Evolutionary conservation across 257 asterid genomes (phyloP), one percentile per base, ranked within the genome.

Genomic region (Petrea volubilis): DNA sequence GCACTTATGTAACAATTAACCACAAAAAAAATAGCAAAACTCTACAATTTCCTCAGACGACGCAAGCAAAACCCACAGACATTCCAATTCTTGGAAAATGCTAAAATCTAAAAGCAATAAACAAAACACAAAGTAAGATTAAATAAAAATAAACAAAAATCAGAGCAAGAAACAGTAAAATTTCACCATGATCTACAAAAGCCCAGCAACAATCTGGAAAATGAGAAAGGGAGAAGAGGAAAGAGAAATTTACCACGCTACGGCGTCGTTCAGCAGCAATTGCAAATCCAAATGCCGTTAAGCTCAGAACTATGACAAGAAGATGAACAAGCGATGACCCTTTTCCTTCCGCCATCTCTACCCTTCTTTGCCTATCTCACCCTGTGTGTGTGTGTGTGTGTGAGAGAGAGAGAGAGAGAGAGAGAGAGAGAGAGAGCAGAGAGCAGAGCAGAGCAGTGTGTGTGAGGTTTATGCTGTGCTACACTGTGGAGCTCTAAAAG

Each of bases 201-300:
- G n/a, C 57, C 49, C 72, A 81, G 62, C 24, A 40, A 14, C 12
- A 52, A 55, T 44, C 57, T 51, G 1, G 31, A 1, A 28, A 43
- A 15, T 13, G 15, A 4, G 20, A 11, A 13, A n/a, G 33, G 7
- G 15, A 23, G 18, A 44, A 34, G 6, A 24, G 23, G 38, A 58
- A 51, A 62, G 58, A 44, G 53, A 36, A n/a, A 12, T 36, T 78
- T 86, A 90, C 98, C 60, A 79, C 78, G 95, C 96, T 92, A 31
- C 98, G 85, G 41, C 98, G 97, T 25, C 91, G 96, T 68, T 90
- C 98, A 15, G 98, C 98, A 57, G 98, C 98, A 78, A 92, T 90
- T 68, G 98, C 53, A 69, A 92, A 92, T 33, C 96, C 98, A 71
- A 92, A 92, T 72, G 98, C 98, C 24, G 79, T 77, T 79, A 92